These are phyloP conservation scores for Calophaca sinica DNA, from an alignment of 306 rosid species.

Conservation along the genomic window DNA sequence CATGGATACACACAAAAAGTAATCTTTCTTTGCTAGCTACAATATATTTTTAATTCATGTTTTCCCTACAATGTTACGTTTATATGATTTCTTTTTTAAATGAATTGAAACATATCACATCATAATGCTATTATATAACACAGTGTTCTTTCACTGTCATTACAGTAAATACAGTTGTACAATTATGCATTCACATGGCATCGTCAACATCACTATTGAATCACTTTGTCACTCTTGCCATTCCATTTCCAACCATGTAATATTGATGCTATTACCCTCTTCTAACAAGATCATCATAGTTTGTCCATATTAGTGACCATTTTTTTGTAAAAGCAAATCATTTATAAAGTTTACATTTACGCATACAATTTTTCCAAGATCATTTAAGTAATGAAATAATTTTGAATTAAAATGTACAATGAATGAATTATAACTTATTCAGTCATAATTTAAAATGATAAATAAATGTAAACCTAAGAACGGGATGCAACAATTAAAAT, in stretches of 20 bases:
- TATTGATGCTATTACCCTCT: constrained; percentile 8
- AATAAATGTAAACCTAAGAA: too few species aligned
- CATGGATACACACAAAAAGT: too few species aligned
- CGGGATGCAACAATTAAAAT: too few species aligned
- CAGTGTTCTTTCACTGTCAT: constrained; percentile 39
- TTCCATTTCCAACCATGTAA: not conserved
- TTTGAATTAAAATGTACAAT: not conserved
- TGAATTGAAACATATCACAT: constrained; percentile 36
- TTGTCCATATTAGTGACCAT: not conserved
- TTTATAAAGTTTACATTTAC: not conserved
- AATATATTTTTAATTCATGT: too few species aligned
- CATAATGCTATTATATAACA: constrained; percentile 19
- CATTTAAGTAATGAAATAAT: constrained; percentile 9
- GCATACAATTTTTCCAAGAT: constrained; percentile 3
- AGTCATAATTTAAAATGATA: constrained; percentile 4
- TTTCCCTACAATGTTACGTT: too few species aligned
- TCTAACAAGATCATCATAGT: constrained; percentile 29
- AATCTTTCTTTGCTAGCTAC: too few species aligned
- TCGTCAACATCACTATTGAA: constrained; percentile 43
- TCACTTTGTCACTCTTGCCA: constrained; percentile 12
- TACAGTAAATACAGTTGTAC: constrained; percentile 46
- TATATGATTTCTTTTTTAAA: not conserved
- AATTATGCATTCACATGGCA: constrained; percentile 52
- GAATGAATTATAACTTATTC: not conserved
- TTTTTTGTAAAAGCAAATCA: not conserved